Conservation (phyloP, 441 rosid genomes). For the Isatis lusitanica region DNA sequence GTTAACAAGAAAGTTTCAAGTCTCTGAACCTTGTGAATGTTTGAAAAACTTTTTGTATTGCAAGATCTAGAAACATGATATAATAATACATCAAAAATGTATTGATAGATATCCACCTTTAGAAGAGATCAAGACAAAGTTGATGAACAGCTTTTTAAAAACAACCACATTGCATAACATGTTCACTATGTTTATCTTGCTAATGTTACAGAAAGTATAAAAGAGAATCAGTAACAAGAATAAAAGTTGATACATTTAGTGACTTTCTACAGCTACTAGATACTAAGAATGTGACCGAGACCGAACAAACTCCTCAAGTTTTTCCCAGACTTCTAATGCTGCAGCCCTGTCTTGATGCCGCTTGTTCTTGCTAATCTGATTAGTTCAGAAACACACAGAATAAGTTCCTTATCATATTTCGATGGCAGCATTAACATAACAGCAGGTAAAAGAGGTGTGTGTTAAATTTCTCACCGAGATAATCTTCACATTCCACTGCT, state of each 20-base stretch:
- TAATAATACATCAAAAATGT: not conserved
- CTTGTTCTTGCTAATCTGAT: slow-evolving; percentile 95
- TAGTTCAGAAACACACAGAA: slow-evolving; percentile 14
- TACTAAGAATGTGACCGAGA: slow-evolving; percentile 73
- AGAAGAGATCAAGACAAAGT: not conserved
- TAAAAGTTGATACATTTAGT: slow-evolving; percentile 20
- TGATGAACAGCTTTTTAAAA: not conserved
- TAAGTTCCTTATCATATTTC: not conserved
- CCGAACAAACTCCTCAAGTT: slow-evolving; percentile 85
- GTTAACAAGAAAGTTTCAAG: no score
- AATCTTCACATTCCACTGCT: slow-evolving; percentile 96
- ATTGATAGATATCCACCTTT: not conserved
- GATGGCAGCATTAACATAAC: not conserved
- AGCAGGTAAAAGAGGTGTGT: not conserved
- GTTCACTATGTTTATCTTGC: not conserved
- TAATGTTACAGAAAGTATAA: slow-evolving; percentile 29
- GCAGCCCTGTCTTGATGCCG: slow-evolving; percentile 95
- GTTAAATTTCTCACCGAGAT: slow-evolving; percentile 64
- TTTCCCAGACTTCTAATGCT: slow-evolving; percentile 95
- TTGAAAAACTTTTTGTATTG: not conserved
- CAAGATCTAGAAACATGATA: not conserved
- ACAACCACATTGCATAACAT: no score
- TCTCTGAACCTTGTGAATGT: not conserved
- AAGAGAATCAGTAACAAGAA: not conserved
- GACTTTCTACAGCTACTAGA: slow-evolving; percentile 26